A percentile compares a stretch with the other conserved stretches of the same genome.
Conservation (phyloP, 441 rosid species). For the Gossypium aridum region DNA sequence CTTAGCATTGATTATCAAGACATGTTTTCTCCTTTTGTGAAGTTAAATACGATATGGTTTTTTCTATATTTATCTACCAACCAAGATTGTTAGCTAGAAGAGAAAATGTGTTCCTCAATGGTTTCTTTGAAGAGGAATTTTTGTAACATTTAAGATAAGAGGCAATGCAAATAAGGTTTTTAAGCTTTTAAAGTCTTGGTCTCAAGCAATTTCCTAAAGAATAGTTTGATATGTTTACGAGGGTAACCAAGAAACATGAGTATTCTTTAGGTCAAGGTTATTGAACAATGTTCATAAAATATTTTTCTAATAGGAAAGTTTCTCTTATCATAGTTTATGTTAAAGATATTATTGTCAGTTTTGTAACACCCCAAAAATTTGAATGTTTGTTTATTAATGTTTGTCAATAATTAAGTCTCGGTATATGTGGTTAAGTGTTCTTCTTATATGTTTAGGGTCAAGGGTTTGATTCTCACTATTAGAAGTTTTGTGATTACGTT, state of each 20-base stretch:
- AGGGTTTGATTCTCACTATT: no score
- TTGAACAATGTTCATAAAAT: background rate
- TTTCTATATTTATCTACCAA: background rate
- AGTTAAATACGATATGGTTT: background rate
- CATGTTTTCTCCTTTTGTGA: background rate
- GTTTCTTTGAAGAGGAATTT: background rate
- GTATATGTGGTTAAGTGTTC: no score
- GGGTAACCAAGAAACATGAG: background rate
- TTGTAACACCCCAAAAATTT: no score
- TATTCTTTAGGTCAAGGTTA: background rate
- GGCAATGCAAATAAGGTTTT: background rate
- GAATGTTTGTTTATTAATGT: no score
- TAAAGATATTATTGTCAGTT: background rate
- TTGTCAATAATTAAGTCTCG: no score
- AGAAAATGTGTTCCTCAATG: background rate
- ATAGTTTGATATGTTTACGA: background rate
- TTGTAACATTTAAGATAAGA: background rate
- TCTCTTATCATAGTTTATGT: background rate
- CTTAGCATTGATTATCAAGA: background rate
- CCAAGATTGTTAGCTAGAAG: background rate
- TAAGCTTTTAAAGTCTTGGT: background rate
- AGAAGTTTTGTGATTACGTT: no score
- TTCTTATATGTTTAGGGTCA: no score
- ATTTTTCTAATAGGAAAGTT: background rate
- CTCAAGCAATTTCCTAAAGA: background rate